Evolutionary conservation across 306 rosid species (phyloP), one percentile per base, ranked within the genome.

Genomic region (Corylus heterophylla): DNA sequence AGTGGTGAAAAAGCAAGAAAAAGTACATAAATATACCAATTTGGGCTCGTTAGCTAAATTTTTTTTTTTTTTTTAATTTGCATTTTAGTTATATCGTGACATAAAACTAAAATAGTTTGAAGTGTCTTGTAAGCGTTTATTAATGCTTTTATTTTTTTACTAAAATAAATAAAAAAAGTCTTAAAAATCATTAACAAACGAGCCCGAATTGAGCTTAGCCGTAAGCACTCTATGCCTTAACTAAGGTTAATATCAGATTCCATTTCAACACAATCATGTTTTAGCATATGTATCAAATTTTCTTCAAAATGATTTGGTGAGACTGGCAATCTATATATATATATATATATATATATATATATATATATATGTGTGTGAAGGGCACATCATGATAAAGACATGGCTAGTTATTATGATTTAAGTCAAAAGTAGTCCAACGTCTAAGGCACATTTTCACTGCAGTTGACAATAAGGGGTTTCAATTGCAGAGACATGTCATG

Each of bases 231-330:
- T 18, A 39, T 67, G 25, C 79, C 77, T 17, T 9, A 16, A 37
- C 74, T 37, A 54, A 31, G 80, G n/a, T 51, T 76, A 66, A 16
- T 39, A 35, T 12, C 37, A 66, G 80, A 51, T 76, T 76, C 80
- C 80, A 67, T 11, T 64, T 37, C 50, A 76, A 27, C 14, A 31
- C 11, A 77, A 77, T 76, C 42, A 42, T 78, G 20, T 12, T 7
- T 52, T 1, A 18, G 8, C 49, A 67, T 27, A 67, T 18, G 12
- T 9, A 67, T 39, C 22, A 18, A 42, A 2, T 67, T 67, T 42
- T 44, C 44, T 2, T 67, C 18, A 17, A 67, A 37, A 37, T 17
- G 25, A 37, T 67, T 39, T 17, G 25, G 48, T 16, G 47, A 17
- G 71, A 48, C 13, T 11, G 45, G 45, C 20, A 9, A 17, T 42